Evolutionary conservation across 345 rosid genomes (phyloP).

Genomic region (Trapa incisa): DNA sequence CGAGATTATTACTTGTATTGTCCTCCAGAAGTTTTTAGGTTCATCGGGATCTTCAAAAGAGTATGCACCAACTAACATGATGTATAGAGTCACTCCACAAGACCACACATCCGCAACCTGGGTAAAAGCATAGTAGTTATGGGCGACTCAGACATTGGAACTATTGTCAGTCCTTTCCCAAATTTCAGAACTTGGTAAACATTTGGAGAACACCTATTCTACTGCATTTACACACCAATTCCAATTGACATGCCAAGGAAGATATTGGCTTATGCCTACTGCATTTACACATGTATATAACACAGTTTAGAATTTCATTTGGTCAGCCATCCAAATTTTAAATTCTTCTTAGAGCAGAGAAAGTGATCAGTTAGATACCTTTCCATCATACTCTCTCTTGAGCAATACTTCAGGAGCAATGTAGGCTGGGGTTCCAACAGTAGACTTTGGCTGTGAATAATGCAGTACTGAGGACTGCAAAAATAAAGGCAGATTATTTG

Average conservation of each 20-base stretch:
- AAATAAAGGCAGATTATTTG: neutral
- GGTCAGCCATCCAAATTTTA: neutral
- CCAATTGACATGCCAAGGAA: neutral
- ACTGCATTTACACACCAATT: neutral
- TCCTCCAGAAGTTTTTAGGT: constrained; percentile 77
- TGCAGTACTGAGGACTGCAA: constrained; percentile 81
- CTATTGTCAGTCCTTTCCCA: neutral
- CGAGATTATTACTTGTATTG: constrained; percentile 46
- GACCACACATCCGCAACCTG: constrained; percentile 99
- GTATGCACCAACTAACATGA: constrained; percentile 91
- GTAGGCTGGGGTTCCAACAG: constrained; percentile 98
- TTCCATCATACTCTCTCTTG: constrained; percentile 84
- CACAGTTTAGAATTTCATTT: too few relatives aligned
- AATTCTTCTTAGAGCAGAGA: neutral
- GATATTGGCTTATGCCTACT: too few relatives aligned
- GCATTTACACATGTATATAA: too few relatives aligned
- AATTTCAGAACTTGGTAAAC: neutral
- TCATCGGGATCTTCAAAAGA: constrained; percentile 95
- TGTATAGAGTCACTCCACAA: constrained; percentile 85
- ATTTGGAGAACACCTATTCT: too few relatives aligned
- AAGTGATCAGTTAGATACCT: constrained; percentile 30
- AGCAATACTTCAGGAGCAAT: constrained; percentile 90
- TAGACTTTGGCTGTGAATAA: constrained; percentile 93
- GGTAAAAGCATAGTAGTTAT: neutral
- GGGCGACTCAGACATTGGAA: neutral